Base-by-base conservation (phyloP, 2,329 filamentous ascomycete species). In the Sclerotiophoma versabilis region DNA sequence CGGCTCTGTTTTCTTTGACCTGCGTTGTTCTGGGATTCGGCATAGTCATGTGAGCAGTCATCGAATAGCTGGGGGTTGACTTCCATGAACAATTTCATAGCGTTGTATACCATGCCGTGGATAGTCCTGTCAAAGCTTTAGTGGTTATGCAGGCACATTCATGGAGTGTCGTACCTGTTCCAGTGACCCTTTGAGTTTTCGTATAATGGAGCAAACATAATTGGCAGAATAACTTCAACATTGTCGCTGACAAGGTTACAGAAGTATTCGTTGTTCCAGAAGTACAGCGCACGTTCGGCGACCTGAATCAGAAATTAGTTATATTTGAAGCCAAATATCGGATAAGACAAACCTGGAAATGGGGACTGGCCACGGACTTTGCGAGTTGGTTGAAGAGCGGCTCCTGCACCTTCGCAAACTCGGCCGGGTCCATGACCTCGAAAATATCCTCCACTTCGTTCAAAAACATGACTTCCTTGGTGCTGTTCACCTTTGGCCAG, bases 191-290 rank as follows among this genome's bases (percentile, higher is more conserved):
- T 99, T 4, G 93, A 98, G 75, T 99, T 99, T 77, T 99, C 95
- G 69, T 97, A 99, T 25, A 99, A 83, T 2, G 95, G 93, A 22
- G 93, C 93, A 78, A 99, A 99, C 95, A 99, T 99, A 73, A 99
- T 99, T 3, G 95, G 95, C 37, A 99, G 82, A 67, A 99, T 99
- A 39, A 96, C 93, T 71, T 98, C 93, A 49, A 99, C 95, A 69
- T 99, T 99, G 78, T 99, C 95, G 80, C 93, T 97, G 64, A 99
- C 95, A 54, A 99, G 83, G 72, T 98, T 99, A 82, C 95, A 99
- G 79, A 99, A 99, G 76, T 99, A 99, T 76, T 99, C 95, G 72
- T 99, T 99, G 82, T 99, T 99, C 95, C 95, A 99, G 81, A 99
- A 99, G 79, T 99, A 99, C 23, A 99, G 83, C 5, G 95, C 95